phyloP scores from a whole-genome alignment of 2,329 filamentous ascomycete genomes.

The Microdochium paspali region DNA sequence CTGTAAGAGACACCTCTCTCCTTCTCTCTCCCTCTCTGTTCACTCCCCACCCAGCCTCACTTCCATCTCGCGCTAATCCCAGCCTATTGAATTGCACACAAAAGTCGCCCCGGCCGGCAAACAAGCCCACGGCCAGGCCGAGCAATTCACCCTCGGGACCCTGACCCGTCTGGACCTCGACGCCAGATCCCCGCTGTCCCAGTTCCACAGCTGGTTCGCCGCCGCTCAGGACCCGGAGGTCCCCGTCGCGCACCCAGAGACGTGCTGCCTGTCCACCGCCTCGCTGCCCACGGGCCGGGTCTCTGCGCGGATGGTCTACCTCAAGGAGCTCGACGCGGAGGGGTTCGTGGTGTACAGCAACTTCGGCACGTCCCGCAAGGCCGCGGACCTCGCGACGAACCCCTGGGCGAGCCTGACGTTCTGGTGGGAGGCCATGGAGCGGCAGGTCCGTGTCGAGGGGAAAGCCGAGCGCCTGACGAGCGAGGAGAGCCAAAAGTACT shows the following conservation, averaged over 20 bases:
- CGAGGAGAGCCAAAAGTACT: conserved; percentile 66
- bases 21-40: not conserved
- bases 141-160: conserved; percentile 60
- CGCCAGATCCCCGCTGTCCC: conserved; percentile 56
- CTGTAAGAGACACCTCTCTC: conserved; percentile 25
- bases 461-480: conserved; percentile 52
- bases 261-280: conserved; percentile 80
- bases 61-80: too few species aligned
- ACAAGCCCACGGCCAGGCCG: conserved; percentile 52
- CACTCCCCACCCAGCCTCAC: too few species aligned
- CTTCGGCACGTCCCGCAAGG: conserved; percentile 68
- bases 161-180: conserved; percentile 55
- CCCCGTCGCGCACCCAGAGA: conserved; percentile 67
- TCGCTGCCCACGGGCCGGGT: conserved; percentile 75
- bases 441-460: conserved; percentile 88
- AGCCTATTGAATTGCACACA: not conserved
- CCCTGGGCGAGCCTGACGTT: conserved; percentile 77
- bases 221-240: conserved; percentile 44
- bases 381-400: conserved; percentile 62
- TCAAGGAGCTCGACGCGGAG: conserved; percentile 79
- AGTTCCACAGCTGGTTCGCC: conserved; percentile 88
- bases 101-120: conserved; percentile 55
- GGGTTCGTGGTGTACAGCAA: conserved; percentile 95
- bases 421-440: conserved; percentile 78
- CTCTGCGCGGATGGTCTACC: conserved; percentile 78